Conservation (phyloP, 768 basidiomycete species). For the Pholiota molesta region DNA sequence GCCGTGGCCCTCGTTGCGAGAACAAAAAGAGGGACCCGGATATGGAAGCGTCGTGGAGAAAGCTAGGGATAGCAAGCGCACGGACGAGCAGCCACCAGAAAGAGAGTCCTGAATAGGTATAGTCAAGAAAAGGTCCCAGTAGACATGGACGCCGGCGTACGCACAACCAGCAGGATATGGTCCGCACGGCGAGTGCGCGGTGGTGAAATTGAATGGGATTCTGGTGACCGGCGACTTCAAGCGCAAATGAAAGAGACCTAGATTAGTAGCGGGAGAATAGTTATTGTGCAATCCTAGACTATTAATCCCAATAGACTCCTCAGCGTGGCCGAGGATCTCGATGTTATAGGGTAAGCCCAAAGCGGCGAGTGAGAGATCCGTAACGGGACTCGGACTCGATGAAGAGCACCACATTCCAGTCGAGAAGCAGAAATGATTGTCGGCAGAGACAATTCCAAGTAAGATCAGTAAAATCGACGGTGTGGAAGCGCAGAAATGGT, state of each 20-base stretch:
- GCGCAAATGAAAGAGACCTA: not conserved
- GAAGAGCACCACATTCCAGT: no score
- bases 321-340: not conserved
- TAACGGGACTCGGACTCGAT: not conserved
- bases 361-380: no score
- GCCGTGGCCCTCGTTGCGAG: conserved; percentile 5
- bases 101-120: not conserved
- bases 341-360: no score
- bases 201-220: conserved; percentile 3
- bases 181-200: conserved; percentile 1
- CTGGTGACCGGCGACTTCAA: not conserved
- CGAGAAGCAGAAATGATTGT: not conserved
- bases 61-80: not conserved
- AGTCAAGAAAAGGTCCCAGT: not conserved
- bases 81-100: not conserved
- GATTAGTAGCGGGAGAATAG: not conserved
- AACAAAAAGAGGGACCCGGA: conserved; percentile 28
- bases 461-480: no score
- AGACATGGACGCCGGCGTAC: not conserved
- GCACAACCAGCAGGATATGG: not conserved
- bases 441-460: not conserved
- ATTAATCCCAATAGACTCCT: not conserved
- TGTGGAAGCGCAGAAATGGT: not conserved
- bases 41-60: conserved; percentile 17
- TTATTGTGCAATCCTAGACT: not conserved